Evolutionary conservation across 2,329 filamentous ascomycete genomes (phyloP), one percentile per base, ranked within the genome.

Genomic region (Nigrograna mackinnonii): DNA sequence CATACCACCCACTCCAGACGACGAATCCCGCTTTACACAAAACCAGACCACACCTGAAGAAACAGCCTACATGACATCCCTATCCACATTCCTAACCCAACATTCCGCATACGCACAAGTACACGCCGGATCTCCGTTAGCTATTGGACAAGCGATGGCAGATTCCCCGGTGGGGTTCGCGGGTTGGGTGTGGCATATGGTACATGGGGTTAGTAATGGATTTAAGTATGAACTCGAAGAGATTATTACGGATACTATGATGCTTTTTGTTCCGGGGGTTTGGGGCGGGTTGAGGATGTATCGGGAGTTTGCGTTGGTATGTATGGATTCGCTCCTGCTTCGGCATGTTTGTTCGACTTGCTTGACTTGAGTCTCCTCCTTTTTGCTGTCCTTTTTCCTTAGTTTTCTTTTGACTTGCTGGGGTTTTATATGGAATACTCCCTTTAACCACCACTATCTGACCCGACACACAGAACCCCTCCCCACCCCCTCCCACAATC

Each of bases 131-230:
- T 14, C 16, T 18, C 47, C 47, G 3, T 22, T 46, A 13, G 32
- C 43, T 5, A 5, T 47, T 3, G 33, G 40, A 12, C 33, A 37
- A 17, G 40, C 47, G 5, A 26, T 50, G 16, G 41, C 32, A 18
- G 47, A 50, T 36, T 35, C 24, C 16, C 47, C 47, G 21, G 44
- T 50, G 13, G 47, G 43, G 9, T 47, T 50, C 30, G 31, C 40
- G 7, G 44, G 26, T 2, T 50, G 47, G 47, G 20, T 42, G 24
- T 47, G 28, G 17, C 16, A 41, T 17, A 39, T 50, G 22, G 34
- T 42, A 6, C 22, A 14, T 5, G 34, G 37, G 5, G 24, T 43
- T 21, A 38, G 19, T 37, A 43, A 49, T 17, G 20, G 35, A 16
- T 6, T 20, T 13, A 19, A 7, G 35, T 35, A 28, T 14, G 18